These are phyloP conservation scores for Aspergillus caelatus DNA, from an alignment of 2,329 filamentous ascomycete genomes.

Conservation along the genomic window DNA sequence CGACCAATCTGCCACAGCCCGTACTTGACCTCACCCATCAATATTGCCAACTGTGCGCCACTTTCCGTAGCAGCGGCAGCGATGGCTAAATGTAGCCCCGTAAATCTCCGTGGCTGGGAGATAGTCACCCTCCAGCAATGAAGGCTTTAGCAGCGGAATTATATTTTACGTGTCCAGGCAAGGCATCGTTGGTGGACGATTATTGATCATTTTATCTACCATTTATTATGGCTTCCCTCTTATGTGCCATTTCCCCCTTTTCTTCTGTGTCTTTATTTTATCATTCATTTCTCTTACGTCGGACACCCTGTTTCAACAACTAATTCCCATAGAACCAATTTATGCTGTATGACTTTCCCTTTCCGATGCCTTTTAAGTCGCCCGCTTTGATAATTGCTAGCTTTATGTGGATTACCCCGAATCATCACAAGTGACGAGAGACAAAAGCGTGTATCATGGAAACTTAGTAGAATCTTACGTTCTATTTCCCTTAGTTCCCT, in stretches of 20 bases:
- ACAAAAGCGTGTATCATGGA: not conserved
- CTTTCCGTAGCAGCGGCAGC: conserved; percentile 91
- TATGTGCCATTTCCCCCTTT: conserved; percentile 14
- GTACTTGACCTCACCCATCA: conserved; percentile 95
- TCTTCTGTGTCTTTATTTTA: conserved; percentile 12
- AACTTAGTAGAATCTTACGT: not conserved
- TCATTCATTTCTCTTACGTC: not conserved
- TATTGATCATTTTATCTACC: not conserved
- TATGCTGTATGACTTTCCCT: not conserved
- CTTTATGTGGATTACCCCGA: too few relatives aligned
- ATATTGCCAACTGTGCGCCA: conserved; percentile 91
- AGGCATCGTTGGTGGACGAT: not conserved
- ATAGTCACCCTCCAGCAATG: not conserved
- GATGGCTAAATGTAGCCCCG: conserved; percentile 62
- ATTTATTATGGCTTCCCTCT: not conserved
- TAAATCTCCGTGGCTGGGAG: not conserved
- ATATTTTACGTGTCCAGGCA: conserved; percentile 1
- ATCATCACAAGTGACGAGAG: not conserved
- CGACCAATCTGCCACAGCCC: conserved; percentile 87
- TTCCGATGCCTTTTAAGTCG: not conserved
- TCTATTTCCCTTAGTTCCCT: not conserved
- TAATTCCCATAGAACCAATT: conserved; percentile 7
- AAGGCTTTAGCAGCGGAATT: not conserved
- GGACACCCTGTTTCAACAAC: not conserved
- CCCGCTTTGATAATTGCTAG: not conserved